phyloP scores from a whole-genome alignment of 192 early-diverging fungal genomes.

The Thamnidium elegans region DNA sequence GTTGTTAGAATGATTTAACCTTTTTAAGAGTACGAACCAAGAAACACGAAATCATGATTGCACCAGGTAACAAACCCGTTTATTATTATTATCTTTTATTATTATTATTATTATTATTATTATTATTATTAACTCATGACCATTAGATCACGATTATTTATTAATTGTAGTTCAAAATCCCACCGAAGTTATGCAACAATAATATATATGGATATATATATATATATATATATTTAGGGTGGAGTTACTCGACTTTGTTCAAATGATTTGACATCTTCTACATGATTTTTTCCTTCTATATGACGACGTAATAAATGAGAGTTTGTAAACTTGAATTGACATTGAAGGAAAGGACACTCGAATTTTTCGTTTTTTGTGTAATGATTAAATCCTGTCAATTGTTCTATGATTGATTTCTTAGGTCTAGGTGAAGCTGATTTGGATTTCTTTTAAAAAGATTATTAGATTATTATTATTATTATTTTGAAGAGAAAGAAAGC shows the following conservation, averaged over 20 bases:
- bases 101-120: not conserved
- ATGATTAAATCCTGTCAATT: constrained; percentile 1
- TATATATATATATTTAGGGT: too few species aligned
- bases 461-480: too few species aligned
- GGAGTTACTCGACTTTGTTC: too few species aligned
- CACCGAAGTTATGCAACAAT: constrained; percentile 21
- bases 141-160: constrained; percentile 77
- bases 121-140: not conserved
- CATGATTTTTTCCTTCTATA: constrained; percentile 1
- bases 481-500: not conserved
- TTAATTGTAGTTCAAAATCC: constrained; percentile 83
- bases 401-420: constrained; percentile 3
- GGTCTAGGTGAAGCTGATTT: not conserved
- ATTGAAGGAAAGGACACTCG: not conserved
- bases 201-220: too few species aligned
- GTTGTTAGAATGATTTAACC: constrained; percentile 83
- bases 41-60: constrained; percentile 96
- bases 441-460: not conserved
- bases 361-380: constrained; percentile 5
- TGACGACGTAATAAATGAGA: not conserved
- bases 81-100: not conserved
- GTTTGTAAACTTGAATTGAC: constrained; percentile 1
- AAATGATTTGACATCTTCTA: not conserved
- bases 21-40: constrained; percentile 92
- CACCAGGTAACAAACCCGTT: constrained; percentile 61